phyloP scores from a whole-genome alignment of 805 yeast species.

The Kurtzmaniella cleridarum region DNA sequence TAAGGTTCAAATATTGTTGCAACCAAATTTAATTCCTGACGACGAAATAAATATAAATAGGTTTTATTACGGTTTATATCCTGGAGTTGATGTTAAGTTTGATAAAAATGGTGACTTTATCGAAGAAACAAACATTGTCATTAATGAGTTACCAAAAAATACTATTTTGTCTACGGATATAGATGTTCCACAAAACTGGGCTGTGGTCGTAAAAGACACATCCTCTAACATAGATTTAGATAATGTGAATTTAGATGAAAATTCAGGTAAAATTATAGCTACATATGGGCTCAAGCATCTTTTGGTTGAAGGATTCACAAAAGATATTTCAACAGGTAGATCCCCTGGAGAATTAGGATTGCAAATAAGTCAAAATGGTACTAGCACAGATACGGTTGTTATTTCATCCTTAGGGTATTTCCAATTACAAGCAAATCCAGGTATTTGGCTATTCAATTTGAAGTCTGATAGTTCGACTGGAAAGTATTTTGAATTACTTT shows the following conservation, averaged over 20 bases:
- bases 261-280: conserved; percentile 34
- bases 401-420: conserved; percentile 83
- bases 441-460: conserved; percentile 53
- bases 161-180: conserved; percentile 50
- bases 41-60: conserved; percentile 48
- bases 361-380: conserved; percentile 19
- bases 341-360: conserved; percentile 51
- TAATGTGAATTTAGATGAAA: conserved; percentile 44
- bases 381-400: conserved; percentile 53
- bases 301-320: conserved; percentile 67
- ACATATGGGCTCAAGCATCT: conserved; percentile 48
- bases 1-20: conserved; percentile 47
- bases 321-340: conserved; percentile 32
- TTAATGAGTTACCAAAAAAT: conserved; percentile 46
- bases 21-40: conserved; percentile 44
- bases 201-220: conserved; percentile 48
- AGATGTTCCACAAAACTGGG: conserved; percentile 65
- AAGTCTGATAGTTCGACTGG: conserved; percentile 28
- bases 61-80: conserved; percentile 48
- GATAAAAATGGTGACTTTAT: conserved; percentile 15
- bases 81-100: conserved; percentile 26
- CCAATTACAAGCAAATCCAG: conserved; percentile 72
- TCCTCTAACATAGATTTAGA: conserved; percentile 48
- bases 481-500: conserved; percentile 19
- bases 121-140: conserved; percentile 22